Evolutionary conservation across 495 filamentous ascomycete genomes (phyloP), one percentile per base, ranked within the genome.

Genomic region (Articulospora tetracladia): DNA sequence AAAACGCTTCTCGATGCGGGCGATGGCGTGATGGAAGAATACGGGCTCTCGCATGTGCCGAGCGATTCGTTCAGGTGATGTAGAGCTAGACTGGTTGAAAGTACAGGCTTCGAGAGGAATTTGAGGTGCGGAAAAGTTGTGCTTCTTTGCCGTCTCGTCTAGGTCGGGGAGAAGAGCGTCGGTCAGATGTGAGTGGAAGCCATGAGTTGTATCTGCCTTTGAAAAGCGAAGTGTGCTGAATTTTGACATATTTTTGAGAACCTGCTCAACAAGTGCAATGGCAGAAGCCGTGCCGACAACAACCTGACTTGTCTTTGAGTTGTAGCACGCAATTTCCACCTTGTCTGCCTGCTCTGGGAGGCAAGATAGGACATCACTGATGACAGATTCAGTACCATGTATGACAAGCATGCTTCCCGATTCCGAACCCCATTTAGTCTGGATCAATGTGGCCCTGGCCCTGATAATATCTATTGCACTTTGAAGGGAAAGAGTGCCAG

Each of bases 391-490:
- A 17, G 22, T 30, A 1, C 25, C 50, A 6, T 44, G 39, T 3
- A 58, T 20, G 7, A 28, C 55, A 8, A 58, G 25, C 79, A 82
- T 83, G 0, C 71, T 52, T 0, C 79, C 81, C 0, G 1, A n/a
- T 1, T 83, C 78, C 0, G 59, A 0, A 0, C 75, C 77, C 76
- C 77, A 79, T 0, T 34, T 0, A 0, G 63, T 51, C 1, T 60
- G 60, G 0, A 83, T 75, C 0, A 84, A 41, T 0, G 12, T 24
- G 0, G 82, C 77, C 8, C 82, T 63, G 0, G 63, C 65, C 0
- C 66, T 54, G 11, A 85, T 63, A 1, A 83, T 56, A 12, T 64
- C 65, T 0, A 82, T 1, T 0, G 32, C 69, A 22, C 79, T 75
- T 0, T 52, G 4, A 0, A 79, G 55, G 7, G 65, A 73, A 2